phyloP scores from a whole-genome alignment of 179 eudicot genomes.

The Silene noctiflora region DNA sequence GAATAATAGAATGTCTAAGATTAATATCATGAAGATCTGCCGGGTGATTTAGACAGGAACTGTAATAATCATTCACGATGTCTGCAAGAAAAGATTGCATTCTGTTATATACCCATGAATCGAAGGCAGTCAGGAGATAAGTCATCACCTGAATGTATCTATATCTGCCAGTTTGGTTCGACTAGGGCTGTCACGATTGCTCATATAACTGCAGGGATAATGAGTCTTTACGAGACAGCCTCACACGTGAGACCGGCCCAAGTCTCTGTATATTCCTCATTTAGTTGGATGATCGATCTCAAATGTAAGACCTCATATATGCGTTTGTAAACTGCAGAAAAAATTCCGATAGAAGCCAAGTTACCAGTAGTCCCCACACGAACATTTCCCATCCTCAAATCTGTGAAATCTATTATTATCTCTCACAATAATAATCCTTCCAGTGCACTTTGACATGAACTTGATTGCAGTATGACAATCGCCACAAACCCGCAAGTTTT shows the following conservation, averaged over 20 bases:
- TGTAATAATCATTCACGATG: too few relatives aligned
- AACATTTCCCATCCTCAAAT: slow-evolving; percentile 72
- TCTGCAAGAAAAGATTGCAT: too few relatives aligned
- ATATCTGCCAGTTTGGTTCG: too few relatives aligned
- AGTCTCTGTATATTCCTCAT: too few relatives aligned
- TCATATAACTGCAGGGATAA: too few relatives aligned
- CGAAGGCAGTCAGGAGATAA: too few relatives aligned
- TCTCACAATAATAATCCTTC: slow-evolving; percentile 71
- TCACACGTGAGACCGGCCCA: too few relatives aligned
- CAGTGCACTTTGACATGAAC: slow-evolving; percentile 66
- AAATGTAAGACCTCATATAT: not conserved
- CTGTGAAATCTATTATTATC: slow-evolving; percentile 80
- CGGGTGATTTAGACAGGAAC: not conserved
- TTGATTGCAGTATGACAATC: slow-evolving; percentile 92
- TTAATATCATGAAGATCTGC: not conserved
- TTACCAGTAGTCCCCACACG: slow-evolving; percentile 93
- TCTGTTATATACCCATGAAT: too few relatives aligned
- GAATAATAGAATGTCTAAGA: too few relatives aligned
- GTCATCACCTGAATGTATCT: not conserved
- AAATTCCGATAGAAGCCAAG: not conserved
- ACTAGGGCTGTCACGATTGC: too few relatives aligned
- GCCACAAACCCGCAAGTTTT: slow-evolving; percentile 84
- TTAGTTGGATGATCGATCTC: too few relatives aligned
- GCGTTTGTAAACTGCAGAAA: not conserved
- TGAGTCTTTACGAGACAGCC: too few relatives aligned